Conservation (phyloP, 192 early-diverging fungal genomes). For the Coemansia sp. region DNA sequence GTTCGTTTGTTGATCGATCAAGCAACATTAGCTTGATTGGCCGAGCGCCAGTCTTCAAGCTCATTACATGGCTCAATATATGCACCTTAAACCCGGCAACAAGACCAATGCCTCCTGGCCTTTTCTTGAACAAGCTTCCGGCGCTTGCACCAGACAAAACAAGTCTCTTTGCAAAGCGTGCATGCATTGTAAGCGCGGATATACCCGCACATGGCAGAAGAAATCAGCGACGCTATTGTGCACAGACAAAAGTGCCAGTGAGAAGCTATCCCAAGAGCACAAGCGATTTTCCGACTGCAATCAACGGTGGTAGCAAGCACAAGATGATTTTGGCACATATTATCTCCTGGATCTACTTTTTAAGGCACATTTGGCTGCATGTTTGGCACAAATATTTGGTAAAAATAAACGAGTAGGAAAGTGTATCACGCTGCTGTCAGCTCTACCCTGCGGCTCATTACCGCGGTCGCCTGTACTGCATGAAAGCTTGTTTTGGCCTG, state of each 20-base stretch:
- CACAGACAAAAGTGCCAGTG: background rate
- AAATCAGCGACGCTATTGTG: background rate
- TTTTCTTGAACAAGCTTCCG: no score
- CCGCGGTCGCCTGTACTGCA: background rate
- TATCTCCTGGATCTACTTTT: background rate
- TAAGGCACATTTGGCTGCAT: background rate
- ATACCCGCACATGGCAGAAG: background rate
- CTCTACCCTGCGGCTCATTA: background rate
- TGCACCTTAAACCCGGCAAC: no score
- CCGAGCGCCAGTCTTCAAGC: no score
- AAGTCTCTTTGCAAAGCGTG: background rate
- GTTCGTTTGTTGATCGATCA: background rate
- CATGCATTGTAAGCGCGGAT: background rate
- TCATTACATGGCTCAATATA: background rate
- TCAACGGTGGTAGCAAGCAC: background rate
- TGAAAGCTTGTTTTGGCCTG: background rate
- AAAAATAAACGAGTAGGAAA: background rate
- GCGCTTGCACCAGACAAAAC: background rate
- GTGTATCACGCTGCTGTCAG: background rate
- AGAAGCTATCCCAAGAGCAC: no score
- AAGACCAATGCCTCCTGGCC: no score
- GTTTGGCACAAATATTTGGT: background rate
- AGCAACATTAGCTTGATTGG: background rate
- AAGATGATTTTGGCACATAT: background rate
- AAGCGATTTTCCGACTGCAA: background rate